phyloP scores from a whole-genome alignment of 164 flowering plant species.

The Malania oleifera region DNA sequence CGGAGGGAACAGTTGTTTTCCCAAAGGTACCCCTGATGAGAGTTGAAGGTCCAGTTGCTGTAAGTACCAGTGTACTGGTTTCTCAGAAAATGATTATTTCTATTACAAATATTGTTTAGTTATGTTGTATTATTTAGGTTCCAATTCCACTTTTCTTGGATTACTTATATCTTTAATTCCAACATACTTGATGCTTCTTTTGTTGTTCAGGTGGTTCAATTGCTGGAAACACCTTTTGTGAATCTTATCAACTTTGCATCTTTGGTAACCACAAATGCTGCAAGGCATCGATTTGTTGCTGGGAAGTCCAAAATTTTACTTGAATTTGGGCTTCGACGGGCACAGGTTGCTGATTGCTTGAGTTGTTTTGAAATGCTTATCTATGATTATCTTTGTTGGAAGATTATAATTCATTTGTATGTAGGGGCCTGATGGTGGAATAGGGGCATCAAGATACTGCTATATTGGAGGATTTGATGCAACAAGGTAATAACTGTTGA shows the following conservation, averaged over 20 bases:
- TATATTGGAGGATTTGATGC: constrained; percentile 99
- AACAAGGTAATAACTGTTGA: constrained; percentile 53
- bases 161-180: neutral
- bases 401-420: constrained; percentile 9
- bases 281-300: constrained; percentile 95
- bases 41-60: constrained; percentile 91
- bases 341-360: constrained; percentile 56
- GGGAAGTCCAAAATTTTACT: constrained; percentile 82
- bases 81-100: neutral
- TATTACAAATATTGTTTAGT: neutral
- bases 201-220: constrained; percentile 66
- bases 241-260: constrained; percentile 94
- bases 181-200: constrained; percentile 6
- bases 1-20: constrained; percentile 93
- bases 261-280: constrained; percentile 95
- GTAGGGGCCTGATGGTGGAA: constrained; percentile 99
- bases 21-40: constrained; percentile 91
- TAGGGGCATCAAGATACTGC: constrained; percentile 86
- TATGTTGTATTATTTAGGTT: neutral
- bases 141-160: neutral
- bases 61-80: constrained; percentile 37
- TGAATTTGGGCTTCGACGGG: constrained; percentile 96
- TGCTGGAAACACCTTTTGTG: constrained; percentile 88
- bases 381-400: constrained; percentile 6
- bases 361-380: constrained; percentile 7